Evolutionary conservation across 148 eudicot species (phyloP).

Genomic region (Polygonum aviculare): DNA sequence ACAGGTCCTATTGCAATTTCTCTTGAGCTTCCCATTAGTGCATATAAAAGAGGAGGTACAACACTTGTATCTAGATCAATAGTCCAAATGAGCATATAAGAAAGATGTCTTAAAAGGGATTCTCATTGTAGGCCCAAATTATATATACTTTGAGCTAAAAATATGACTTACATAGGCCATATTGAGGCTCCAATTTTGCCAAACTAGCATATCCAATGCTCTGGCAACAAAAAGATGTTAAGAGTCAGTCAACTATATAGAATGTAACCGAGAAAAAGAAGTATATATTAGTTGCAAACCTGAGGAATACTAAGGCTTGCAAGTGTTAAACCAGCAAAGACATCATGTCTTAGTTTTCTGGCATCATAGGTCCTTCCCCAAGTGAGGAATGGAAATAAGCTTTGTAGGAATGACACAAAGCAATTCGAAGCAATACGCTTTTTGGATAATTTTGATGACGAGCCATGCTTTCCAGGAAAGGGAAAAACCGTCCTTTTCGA

Average conservation of each 20-base stretch:
- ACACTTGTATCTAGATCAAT: slow-evolving; percentile 51
- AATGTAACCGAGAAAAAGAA: not conserved
- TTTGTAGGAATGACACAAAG: slow-evolving; percentile 19
- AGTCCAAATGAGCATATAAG: not conserved
- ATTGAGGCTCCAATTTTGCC: slow-evolving; percentile 54
- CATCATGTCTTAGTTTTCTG: slow-evolving; percentile 31
- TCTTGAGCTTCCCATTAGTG: slow-evolving; percentile 76
- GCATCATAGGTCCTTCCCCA: slow-evolving; percentile 36
- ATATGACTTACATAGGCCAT: slow-evolving; percentile 41
- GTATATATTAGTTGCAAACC: slow-evolving; percentile 9
- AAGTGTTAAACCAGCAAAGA: slow-evolving; percentile 45
- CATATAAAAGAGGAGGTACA: slow-evolving; percentile 67
- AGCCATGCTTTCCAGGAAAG: not conserved
- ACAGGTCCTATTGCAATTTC: slow-evolving; percentile 90
- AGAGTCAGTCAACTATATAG: not conserved
- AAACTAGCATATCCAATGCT: slow-evolving; percentile 56
- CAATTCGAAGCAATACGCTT: not conserved
- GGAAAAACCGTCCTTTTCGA: slow-evolving; percentile 21
- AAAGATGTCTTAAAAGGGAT: not conserved
- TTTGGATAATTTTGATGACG: slow-evolving; percentile 18
- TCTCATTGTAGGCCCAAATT: not conserved
- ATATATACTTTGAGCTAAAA: not conserved
- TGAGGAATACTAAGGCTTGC: slow-evolving; percentile 57
- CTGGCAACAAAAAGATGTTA: slow-evolving; percentile 18
- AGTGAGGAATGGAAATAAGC: slow-evolving; percentile 36